These are phyloP conservation scores for Naganishia randhawae DNA, from an alignment of 768 basidiomycete genomes.

Conservation along the genomic window DNA sequence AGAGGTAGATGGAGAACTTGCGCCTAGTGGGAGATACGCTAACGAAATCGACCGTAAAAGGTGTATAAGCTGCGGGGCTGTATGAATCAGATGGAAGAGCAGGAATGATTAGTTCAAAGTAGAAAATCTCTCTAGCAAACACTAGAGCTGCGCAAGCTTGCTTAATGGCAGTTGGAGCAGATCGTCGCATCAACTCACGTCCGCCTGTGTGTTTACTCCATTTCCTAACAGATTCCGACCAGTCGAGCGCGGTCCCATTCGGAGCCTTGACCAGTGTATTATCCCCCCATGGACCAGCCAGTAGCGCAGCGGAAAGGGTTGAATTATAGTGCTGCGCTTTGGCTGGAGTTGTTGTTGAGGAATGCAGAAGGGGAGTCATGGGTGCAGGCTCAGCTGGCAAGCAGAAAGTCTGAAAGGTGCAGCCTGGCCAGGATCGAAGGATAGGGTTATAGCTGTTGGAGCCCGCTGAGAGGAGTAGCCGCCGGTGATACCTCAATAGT, in stretches of 20 bases:
- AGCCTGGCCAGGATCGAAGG: neutral
- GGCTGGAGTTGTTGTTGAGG: conserved; percentile 30
- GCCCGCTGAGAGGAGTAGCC: neutral
- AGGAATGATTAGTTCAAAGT: conserved; percentile 1
- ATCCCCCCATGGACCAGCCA: conserved; percentile 46
- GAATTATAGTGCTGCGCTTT: conserved; percentile 45
- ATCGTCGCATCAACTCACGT: conserved; percentile 34
- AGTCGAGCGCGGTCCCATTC: conserved; percentile 40
- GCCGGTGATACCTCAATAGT: too few relatives aligned
- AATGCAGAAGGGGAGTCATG: conserved; percentile 26
- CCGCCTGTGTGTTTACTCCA: conserved; percentile 51
- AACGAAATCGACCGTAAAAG: conserved; percentile 44
- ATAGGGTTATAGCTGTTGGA: neutral
- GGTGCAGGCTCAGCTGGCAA: neutral
- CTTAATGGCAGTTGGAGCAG: neutral
- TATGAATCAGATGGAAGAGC: neutral
- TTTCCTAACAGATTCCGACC: conserved; percentile 46
- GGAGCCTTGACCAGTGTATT: conserved; percentile 36
- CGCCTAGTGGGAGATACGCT: conserved; percentile 33
- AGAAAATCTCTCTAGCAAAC: neutral
- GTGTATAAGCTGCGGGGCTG: conserved; percentile 42
- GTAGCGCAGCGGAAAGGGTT: conserved; percentile 38
- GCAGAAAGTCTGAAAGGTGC: neutral
- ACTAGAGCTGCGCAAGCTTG: too few relatives aligned
- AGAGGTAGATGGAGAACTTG: conserved; percentile 7